Conservation (phyloP, 2,329 filamentous ascomycete genomes). For the Botryotinia calthae region DNA sequence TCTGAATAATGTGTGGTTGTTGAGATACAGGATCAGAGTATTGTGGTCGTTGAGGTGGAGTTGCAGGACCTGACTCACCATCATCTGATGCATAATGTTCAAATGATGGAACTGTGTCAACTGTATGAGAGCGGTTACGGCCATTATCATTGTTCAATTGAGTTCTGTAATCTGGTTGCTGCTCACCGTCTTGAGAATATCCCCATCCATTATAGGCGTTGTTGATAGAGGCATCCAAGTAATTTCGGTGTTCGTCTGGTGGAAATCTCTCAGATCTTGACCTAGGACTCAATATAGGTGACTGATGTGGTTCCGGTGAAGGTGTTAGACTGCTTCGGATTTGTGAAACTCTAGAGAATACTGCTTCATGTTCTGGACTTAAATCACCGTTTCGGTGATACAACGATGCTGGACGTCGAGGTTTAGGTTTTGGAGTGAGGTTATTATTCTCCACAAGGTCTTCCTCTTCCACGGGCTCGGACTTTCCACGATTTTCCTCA, state of each 20-base stretch:
- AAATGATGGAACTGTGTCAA: slow-evolving; percentile 32
- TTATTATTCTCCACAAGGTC: background rate
- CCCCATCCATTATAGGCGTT: background rate
- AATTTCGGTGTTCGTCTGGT: slow-evolving; percentile 12
- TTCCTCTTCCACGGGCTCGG: background rate
- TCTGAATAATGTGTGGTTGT: slow-evolving; percentile 18
- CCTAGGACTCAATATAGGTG: slow-evolving; percentile 1
- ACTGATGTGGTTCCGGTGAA: slow-evolving; percentile 3
- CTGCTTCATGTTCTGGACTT: slow-evolving; percentile 18
- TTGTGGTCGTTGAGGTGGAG: slow-evolving; percentile 10
- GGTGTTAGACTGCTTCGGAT: slow-evolving; percentile 6
- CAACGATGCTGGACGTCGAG: background rate
- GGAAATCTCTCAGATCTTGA: background rate
- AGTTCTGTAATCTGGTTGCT: background rate
- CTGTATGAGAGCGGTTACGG: slow-evolving; percentile 26
- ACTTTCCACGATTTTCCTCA: background rate
- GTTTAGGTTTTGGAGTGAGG: background rate
- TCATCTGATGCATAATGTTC: slow-evolving; percentile 31
- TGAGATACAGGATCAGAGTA: background rate
- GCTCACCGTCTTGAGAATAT: background rate
- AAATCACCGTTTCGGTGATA: slow-evolving; percentile 6
- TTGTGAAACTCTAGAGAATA: slow-evolving; percentile 18
- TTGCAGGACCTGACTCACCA: slow-evolving; percentile 12
- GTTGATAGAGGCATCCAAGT: slow-evolving; percentile 12
- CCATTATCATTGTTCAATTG: background rate